Base-by-base conservation (phyloP, 352 stramenopile genomes). In the Phytophthora sp. region DNA sequence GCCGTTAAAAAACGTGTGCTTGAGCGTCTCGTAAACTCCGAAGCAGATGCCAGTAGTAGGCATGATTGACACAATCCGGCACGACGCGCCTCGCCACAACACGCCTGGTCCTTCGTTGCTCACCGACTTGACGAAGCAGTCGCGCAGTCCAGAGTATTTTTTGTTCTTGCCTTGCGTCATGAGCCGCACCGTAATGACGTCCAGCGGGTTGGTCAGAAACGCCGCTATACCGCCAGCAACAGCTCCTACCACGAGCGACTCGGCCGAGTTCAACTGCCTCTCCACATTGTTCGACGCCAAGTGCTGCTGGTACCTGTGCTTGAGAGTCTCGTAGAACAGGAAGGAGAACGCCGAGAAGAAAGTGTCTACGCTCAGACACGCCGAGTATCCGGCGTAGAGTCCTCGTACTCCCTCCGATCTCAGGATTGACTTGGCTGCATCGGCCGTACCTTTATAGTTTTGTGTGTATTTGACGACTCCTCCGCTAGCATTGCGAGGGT, bases 1-100 rank as follows among this genome's bases (percentile, higher is more conserved):
- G 27, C 82, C 82, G 45, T 89, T 35, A 45, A 90, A 90, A 47
- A 87, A 79, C 63, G 72, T 81, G 65, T 71, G 70, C 67, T 93
- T 92, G 72, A 94, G 84, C 4, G 82, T 88, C 74, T 95, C 86
- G 76, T 95, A 96, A 5, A 96, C 82, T 30, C 86, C 83, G 50
- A 96, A 96, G 71, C 82, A 93, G 50, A 96, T 89, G 29, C 85
- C 88, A 2, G 86, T 87, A 13, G 83, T 80, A 13, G 87, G 84
- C 75, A 95, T 92, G 54, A 91, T 86, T 15, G 79, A 74, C 46
- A 85, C 79, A 50, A 85, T 90, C 49, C 88, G 88, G 57, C 74
- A 88, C 3, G 63, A 75, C 13, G 81, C 82, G 26, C 88, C 88
- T 30, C 86, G 89, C 86, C 84, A 94, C 20, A 96, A 74, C 9